A percentile compares a stretch with the other conserved stretches of the same genome.
Conservation (phyloP, 2,329 filamentous ascomycete species). For the Macrophomina pseudophaseolina region DNA sequence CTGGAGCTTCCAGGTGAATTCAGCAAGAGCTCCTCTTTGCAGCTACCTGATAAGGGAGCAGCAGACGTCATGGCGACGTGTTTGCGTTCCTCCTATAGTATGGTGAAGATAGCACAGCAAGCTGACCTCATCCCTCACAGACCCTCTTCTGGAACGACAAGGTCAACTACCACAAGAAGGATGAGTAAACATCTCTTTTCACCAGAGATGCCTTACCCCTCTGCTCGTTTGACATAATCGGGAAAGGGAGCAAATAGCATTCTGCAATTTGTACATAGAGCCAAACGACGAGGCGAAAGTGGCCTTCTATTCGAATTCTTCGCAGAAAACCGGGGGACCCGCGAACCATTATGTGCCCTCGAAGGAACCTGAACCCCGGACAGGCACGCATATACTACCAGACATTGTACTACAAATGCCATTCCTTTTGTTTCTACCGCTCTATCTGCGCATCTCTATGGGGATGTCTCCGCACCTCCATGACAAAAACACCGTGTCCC, state of each 20-base stretch:
- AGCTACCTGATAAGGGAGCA: neutral
- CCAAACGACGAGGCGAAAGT: slow-evolving; percentile 15
- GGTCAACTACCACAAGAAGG: slow-evolving; percentile 97
- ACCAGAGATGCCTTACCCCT: neutral
- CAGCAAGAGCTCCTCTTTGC: no score
- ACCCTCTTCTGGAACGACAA: slow-evolving; percentile 80
- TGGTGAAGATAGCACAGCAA: neutral
- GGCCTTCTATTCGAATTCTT: neutral
- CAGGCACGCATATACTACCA: neutral
- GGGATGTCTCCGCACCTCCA: neutral
- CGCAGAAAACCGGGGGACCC: neutral
- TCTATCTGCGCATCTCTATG: neutral
- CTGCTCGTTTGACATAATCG: neutral
- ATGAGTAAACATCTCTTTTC: slow-evolving; percentile 53
- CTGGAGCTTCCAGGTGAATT: neutral
- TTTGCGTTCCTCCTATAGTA: neutral
- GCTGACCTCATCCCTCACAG: slow-evolving; percentile 35
- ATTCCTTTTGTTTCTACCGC: neutral
- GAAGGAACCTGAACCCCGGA: no score
- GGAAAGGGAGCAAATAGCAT: neutral
- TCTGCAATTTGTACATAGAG: slow-evolving; percentile 18
- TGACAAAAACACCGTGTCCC: no score
- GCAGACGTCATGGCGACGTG: neutral
- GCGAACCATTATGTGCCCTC: neutral
- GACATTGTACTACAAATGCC: slow-evolving; percentile 1